These are phyloP conservation scores for Epichloe bromicola DNA, from an alignment of 2,329 filamentous ascomycete species.

Conservation along the genomic window DNA sequence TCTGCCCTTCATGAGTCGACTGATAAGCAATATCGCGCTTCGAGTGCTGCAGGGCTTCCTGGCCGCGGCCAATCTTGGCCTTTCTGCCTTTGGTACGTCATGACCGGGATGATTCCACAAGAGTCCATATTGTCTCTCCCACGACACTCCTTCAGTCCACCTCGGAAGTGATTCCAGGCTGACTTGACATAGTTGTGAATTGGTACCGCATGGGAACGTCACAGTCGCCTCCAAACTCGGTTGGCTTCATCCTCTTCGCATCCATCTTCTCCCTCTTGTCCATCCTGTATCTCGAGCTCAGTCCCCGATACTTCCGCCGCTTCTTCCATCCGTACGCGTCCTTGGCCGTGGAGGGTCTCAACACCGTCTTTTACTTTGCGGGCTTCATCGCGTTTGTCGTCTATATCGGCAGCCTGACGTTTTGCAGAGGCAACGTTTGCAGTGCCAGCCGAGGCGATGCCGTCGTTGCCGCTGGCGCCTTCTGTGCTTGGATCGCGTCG, in stretches of 20 bases:
- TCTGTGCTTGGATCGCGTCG: constrained; percentile 38
- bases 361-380: constrained; percentile 43
- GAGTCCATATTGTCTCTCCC: no score
- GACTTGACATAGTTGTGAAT: constrained; percentile 35
- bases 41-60: constrained; percentile 10
- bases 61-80: constrained; percentile 8
- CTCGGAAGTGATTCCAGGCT: neutral
- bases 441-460: constrained; percentile 39
- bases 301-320: constrained; percentile 31
- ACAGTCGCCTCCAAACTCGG: constrained; percentile 37
- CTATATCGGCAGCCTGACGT: constrained; percentile 41
- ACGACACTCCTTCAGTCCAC: no score
- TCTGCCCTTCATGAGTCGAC: constrained; percentile 9
- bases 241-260: constrained; percentile 45
- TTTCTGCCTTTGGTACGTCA: constrained; percentile 12
- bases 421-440: constrained; percentile 46
- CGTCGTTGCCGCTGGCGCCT: constrained; percentile 41
- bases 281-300: constrained; percentile 38
- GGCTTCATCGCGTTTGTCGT: constrained; percentile 46
- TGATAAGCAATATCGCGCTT: constrained; percentile 6
- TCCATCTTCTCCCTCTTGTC: constrained; percentile 42
- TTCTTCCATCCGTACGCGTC: constrained; percentile 35
- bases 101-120: neutral
- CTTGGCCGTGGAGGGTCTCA: constrained; percentile 36
- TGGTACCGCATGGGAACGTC: constrained; percentile 46